A percentile compares a stretch with the other conserved stretches of the same genome.
Evolutionary conservation across 768 basidiomycete genomes (phyloP).

Genomic region (Pisolithus tinctorius): DNA sequence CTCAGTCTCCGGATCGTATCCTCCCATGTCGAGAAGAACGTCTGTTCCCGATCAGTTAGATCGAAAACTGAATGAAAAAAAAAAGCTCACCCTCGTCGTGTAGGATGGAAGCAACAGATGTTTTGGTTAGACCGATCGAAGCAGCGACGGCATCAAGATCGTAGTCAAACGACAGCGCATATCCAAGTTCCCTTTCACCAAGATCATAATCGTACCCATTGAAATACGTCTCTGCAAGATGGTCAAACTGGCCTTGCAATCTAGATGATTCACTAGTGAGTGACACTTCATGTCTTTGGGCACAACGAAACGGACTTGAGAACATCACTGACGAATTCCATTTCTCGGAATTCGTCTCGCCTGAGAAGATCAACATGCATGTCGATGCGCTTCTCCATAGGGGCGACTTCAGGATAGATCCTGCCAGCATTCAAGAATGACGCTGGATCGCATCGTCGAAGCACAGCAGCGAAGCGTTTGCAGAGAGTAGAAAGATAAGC

Average conservation of each 20-base stretch:
- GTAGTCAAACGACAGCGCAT: constrained; percentile 74
- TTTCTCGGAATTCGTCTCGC: constrained; percentile 86
- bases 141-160: constrained; percentile 94
- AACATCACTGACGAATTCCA: constrained; percentile 89
- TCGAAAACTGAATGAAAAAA: not conserved
- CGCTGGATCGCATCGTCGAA: constrained; percentile 75
- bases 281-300: not conserved
- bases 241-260: constrained; percentile 90
- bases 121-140: constrained; percentile 85
- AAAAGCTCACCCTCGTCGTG: constrained; percentile 63
- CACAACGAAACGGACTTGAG: constrained; percentile 59
- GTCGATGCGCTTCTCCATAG: constrained; percentile 88
- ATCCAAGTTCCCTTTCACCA: constrained; percentile 84
- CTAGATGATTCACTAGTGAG: constrained; percentile 32
- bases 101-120: constrained; percentile 64
- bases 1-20: constrained; percentile 64
- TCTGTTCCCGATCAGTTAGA: constrained; percentile 39
- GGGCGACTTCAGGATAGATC: constrained; percentile 75
- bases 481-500: constrained; percentile 76
- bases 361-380: constrained; percentile 82
- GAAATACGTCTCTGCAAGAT: constrained; percentile 85
- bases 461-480: constrained; percentile 82
- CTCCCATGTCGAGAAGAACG: constrained; percentile 63
- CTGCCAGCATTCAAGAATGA: constrained; percentile 83
- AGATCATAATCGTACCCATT: constrained; percentile 77